Evolutionary conservation across 768 basidiomycete species (phyloP).

Genomic region (Suillus sp.): DNA sequence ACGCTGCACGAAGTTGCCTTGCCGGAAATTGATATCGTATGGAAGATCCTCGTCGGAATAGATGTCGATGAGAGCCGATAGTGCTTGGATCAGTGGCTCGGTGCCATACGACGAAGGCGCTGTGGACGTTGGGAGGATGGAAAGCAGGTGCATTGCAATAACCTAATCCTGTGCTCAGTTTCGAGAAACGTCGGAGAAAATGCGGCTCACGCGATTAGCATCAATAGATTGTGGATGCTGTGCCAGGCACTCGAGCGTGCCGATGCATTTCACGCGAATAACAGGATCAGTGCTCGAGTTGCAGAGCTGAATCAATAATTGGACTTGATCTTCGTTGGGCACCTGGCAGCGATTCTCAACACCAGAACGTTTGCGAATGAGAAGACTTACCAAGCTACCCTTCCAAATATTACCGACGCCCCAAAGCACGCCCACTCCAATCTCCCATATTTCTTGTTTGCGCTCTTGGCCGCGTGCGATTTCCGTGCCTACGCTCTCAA

Average conservation of each 20-base stretch:
- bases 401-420: slow-evolving; percentile 81
- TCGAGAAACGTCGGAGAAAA: slow-evolving; percentile 17
- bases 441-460: slow-evolving; percentile 75
- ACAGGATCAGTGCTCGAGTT: slow-evolving; percentile 53
- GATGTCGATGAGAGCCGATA: slow-evolving; percentile 87
- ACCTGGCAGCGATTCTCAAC: slow-evolving; percentile 36
- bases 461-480: slow-evolving; percentile 64
- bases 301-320: slow-evolving; percentile 67
- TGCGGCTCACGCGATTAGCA: slow-evolving; percentile 50
- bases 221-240: slow-evolving; percentile 64
- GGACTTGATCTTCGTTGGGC: slow-evolving; percentile 61
- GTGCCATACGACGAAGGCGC: slow-evolving; percentile 47
- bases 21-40: slow-evolving; percentile 81
- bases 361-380: slow-evolving; percentile 15
- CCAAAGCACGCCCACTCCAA: slow-evolving; percentile 84
- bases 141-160: slow-evolving; percentile 69
- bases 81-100: slow-evolving; percentile 75
- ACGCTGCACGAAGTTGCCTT: slow-evolving; percentile 55
- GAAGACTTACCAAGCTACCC: slow-evolving; percentile 55
- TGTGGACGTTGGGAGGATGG: slow-evolving; percentile 51
- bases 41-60: slow-evolving; percentile 85
- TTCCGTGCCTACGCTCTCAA: slow-evolving; percentile 61
- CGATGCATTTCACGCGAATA: slow-evolving; percentile 77
- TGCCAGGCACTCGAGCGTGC: slow-evolving; percentile 84
- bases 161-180: slow-evolving; percentile 38